Conservation (phyloP, 2,329 filamentous ascomycete genomes). For the Pezicula radicicola region DNA sequence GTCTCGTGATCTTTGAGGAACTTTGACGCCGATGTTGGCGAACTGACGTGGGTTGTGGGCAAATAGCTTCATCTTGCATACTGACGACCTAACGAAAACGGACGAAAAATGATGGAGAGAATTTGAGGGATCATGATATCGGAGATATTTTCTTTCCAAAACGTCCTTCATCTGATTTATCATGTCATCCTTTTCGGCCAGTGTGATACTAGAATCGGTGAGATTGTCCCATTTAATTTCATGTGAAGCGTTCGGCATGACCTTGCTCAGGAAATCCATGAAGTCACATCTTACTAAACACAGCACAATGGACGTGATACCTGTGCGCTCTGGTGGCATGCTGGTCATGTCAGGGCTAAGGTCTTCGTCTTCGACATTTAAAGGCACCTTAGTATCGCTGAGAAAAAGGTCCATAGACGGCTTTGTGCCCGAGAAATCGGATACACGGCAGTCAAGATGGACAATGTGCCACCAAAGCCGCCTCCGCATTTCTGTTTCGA, state of each 20-base stretch:
- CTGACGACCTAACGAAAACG: constrained; percentile 8
- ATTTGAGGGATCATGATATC: constrained; percentile 32
- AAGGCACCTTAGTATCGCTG: constrained; percentile 44
- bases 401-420: constrained; percentile 35
- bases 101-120: constrained; percentile 16
- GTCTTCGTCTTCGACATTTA: constrained; percentile 51
- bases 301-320: constrained; percentile 37
- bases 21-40: constrained; percentile 8
- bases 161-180: constrained; percentile 32
- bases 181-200: constrained; percentile 15
- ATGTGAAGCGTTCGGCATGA: constrained; percentile 25
- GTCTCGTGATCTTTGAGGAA: constrained; percentile 16
- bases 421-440: constrained; percentile 43
- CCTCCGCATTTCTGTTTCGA: constrained; percentile 49
- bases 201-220: constrained; percentile 5
- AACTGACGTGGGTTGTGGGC: constrained; percentile 17
- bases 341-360: constrained; percentile 41
- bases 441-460: constrained; percentile 46
- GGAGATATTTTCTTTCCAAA: constrained; percentile 33
- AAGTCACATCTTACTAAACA: constrained; percentile 36
- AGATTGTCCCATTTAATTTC: constrained; percentile 14
- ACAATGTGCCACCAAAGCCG: constrained; percentile 59
- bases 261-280: constrained; percentile 33
- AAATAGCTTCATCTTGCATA: constrained; percentile 20
- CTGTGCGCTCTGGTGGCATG: constrained; percentile 40